Evolutionary conservation across 2,329 filamentous ascomycete genomes (phyloP), one percentile per base, ranked within the genome.

Genomic region (Fusarium tjaetaba): DNA sequence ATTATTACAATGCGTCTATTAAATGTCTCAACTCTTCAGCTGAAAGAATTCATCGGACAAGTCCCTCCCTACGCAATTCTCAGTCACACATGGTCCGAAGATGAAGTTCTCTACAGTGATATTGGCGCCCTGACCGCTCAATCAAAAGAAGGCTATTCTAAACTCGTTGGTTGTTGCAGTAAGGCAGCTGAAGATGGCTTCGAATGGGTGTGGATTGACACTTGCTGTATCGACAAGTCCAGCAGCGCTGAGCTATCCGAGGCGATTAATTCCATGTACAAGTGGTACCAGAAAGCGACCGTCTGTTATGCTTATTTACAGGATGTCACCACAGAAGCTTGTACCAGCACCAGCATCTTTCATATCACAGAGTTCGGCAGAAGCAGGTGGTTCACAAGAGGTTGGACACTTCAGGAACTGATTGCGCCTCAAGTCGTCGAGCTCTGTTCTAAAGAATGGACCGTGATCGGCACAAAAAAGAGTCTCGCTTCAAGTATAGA

Each of bases 211-310:
- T 66, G 61, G 63, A 51, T 70, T 8, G 66, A 70, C 30, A 66
- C 66, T 4, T 70, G 66, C 52, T 70, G 68, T 15, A 70, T 70
- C 36, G 60, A 70, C 36, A 70, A 70, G 48, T 49, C 66, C n/a
- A 70, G 66, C 15, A 70, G 68, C 28, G 46, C 61, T 20, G 60
- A 70, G n/a, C 52, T 70, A 8, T 65, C 65, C 2, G 60, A 70
- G 36, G 66, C 66, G 10, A 71, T 66, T n/a, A 66, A 66, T 38
- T 66, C 61, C 26, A 66, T 66, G 61, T 66, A 65, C 42, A 46
- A 30, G 6, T 70, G 61, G 68, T 70, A 70, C 5, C 48, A 48
- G 18, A 53, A 28, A 26, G 62, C 68, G 4, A 61, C 36, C 22
- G 49, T 60, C 18, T 70, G 68, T 24, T 70, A 70, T 28, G 53